Base-by-base conservation (phyloP, 352 stramenopile species). In the Globisporangium viniferum region DNA sequence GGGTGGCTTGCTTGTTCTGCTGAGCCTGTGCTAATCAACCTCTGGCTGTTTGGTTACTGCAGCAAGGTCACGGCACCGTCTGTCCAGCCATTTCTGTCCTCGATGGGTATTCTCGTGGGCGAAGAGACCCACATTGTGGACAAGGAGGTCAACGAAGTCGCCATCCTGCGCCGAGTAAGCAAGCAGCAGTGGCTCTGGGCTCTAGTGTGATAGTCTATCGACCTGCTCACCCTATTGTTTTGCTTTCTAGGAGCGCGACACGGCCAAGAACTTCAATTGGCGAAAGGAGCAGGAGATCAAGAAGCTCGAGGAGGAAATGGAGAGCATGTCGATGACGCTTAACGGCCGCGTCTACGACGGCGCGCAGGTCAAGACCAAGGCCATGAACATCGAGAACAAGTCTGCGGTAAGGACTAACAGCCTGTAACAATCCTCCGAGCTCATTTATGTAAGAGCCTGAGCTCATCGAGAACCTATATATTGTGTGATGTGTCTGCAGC, bases 91-190 rank as follows among this genome's bases (percentile, higher is more conserved):
- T 94, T 91, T 55, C 65, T 94, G 57, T 86, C 80, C 9, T 91
- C 84, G 12, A 80, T 94, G 58, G 86, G 86, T 8, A 91, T 92
- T 60, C 20, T 77, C 8, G 80, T 94, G 20, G 86, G 86, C 10
- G 84, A 92, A 31, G 86, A 94, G 64, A 81, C 81, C 20, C 82
- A 92, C 27, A 90, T 94, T 62, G 83, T 94, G 7, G 84, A 93
- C 56, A 90, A 89, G 51, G 84, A 94, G 70, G 76, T 90, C 9
- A 88, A 94, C 64, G 86, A 94, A 70, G 75, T 93, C 29, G 73
- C 82, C 3, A 78, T 77, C 68, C 72, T 93, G 7, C 84, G 84
- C 7, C 77, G 86, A 51, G 82, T 93, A 68, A 53, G 74, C 29
- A 44, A 44, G 1, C 29, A 33, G 3, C 18, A 56, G 3, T 27